Evolutionary conservation across 257 asterid species (phyloP), one percentile per base, ranked within the genome.

Genomic region (Schizonepeta tenuifolia): DNA sequence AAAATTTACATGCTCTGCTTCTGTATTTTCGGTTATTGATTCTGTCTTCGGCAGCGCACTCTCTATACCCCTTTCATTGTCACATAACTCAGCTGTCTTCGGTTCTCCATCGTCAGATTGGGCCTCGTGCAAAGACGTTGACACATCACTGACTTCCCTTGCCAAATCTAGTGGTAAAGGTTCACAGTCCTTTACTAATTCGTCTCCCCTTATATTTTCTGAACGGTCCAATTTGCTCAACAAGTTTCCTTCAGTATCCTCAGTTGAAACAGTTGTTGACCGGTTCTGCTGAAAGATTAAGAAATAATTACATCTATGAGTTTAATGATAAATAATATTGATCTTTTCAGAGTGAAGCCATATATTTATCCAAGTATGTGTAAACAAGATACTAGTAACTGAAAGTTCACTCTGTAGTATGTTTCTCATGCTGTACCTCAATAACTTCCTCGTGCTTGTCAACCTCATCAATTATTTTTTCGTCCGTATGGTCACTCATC

Each of bases 351-450:
- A 61, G 49, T 72, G 58, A 71, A 57, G 69, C 63, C 14, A 69
- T 24, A 41, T 10, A 7, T 9, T 44, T 51, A 50, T 57, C 26
- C 26, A 21, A 18, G 57, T 33, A 43, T 17, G 38, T 22, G 4
- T 17, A 46, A 68, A 35, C 9, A 40, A 8, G 49, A 17, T 36
- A 9, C n/a, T 47, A 56, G 22, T 53, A 31, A 70, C 20, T 31
- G 21, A 12, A 41, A 4, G 12, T 36, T 74, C 35, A 64, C 21
- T 60, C 55, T 54, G 51, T 70, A 38, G 11, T 22, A 12, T 51
- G 38, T 41, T 22, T 73, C 65, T 33, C 59, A 58, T 70, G 20
- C 43, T 51, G 58, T 79, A 77, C 80, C 80, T 79, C 78, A 49
- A 13, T 59, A 68, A 33, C 60, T 68, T 72, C 71, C 51, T 68